Evolutionary conservation across 2,329 filamentous ascomycete genomes (phyloP).

Genomic region (Paraconiothyrium brasiliense): DNA sequence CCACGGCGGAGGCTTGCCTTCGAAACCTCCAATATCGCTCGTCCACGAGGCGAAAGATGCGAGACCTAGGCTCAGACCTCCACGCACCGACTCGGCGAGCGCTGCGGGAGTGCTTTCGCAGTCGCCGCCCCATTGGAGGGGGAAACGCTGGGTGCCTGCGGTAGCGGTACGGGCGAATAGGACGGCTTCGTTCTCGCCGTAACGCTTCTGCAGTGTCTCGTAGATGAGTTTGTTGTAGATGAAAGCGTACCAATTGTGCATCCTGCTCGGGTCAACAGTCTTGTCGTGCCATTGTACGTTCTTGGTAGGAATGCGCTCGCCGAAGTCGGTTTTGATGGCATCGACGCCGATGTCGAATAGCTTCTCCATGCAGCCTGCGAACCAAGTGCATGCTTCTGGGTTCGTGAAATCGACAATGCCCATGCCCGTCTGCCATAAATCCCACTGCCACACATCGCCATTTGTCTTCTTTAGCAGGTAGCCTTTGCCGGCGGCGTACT

Average conservation of each 20-base stretch:
- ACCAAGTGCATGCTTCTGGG: constrained; percentile 73
- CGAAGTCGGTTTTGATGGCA: constrained; percentile 79
- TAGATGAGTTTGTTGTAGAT: constrained; percentile 77
- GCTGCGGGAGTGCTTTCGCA: constrained; percentile 78
- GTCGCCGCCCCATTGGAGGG: constrained; percentile 74
- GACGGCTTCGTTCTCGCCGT: constrained; percentile 64
- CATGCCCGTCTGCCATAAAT: constrained; percentile 82
- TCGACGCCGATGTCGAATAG: constrained; percentile 76
- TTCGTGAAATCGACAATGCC: constrained; percentile 79
- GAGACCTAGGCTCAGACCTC: constrained; percentile 70
- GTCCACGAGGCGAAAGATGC: constrained; percentile 75
- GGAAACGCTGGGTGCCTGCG: constrained; percentile 74
- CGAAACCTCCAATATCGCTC: constrained; percentile 76
- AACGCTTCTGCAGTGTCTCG: constrained; percentile 66
- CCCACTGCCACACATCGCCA: constrained; percentile 78
- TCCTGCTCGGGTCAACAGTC: constrained; percentile 68
- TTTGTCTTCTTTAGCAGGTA: constrained; percentile 75
- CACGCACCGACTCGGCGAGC: constrained; percentile 75
- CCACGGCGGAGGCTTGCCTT: constrained; percentile 71
- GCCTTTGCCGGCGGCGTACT: constrained; percentile 69
- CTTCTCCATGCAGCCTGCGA: constrained; percentile 66
- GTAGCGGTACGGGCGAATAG: constrained; percentile 74
- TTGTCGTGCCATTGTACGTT: constrained; percentile 72
- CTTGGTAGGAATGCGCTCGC: constrained; percentile 73
- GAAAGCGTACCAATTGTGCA: constrained; percentile 83